Evolutionary conservation across 2,329 filamentous ascomycete genomes (phyloP).

Genomic region (Trematosphaeria pertusa): DNA sequence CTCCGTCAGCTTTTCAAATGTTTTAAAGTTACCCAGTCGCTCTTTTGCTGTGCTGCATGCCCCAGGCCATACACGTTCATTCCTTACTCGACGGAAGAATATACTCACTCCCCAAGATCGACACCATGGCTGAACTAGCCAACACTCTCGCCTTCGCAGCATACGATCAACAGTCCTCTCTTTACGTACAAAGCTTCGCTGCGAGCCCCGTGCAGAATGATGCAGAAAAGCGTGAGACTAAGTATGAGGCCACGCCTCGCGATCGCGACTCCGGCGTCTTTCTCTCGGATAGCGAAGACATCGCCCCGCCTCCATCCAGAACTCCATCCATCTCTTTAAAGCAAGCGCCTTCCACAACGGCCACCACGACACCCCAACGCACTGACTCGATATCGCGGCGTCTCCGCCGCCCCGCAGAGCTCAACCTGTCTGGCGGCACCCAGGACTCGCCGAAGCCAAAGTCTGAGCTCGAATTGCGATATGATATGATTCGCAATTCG

Average conservation of each 20-base stretch:
- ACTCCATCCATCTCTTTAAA: slow-evolving; percentile 19
- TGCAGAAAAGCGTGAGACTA: neutral
- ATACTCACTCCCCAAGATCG: slow-evolving; percentile 10
- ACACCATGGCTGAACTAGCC: slow-evolving; percentile 18
- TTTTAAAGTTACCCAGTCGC: neutral
- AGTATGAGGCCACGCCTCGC: slow-evolving; percentile 3
- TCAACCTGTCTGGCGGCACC: slow-evolving; percentile 27
- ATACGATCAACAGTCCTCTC: slow-evolving; percentile 4
- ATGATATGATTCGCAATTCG: slow-evolving; percentile 41
- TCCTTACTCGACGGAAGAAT: slow-evolving; percentile 15
- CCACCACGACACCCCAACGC: slow-evolving; percentile 17
- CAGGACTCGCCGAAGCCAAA: slow-evolving; percentile 24
- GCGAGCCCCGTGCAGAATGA: slow-evolving; percentile 1
- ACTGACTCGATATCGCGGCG: slow-evolving; percentile 24
- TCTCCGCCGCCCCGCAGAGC: slow-evolving; percentile 36
- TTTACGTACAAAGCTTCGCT: neutral
- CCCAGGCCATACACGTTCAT: slow-evolving; percentile 10
- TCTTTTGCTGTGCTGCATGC: slow-evolving; percentile 8
- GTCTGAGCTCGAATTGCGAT: slow-evolving; percentile 41
- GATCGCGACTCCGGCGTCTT: slow-evolving; percentile 36
- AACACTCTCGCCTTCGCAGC: slow-evolving; percentile 8
- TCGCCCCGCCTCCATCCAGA: slow-evolving; percentile 9
- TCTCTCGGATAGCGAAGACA: slow-evolving; percentile 25
- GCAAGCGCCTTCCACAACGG: slow-evolving; percentile 7
- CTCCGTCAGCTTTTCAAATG: neutral